Conservation (phyloP, 2,329 filamentous ascomycete species). For the Ambrosiella xylebori region DNA sequence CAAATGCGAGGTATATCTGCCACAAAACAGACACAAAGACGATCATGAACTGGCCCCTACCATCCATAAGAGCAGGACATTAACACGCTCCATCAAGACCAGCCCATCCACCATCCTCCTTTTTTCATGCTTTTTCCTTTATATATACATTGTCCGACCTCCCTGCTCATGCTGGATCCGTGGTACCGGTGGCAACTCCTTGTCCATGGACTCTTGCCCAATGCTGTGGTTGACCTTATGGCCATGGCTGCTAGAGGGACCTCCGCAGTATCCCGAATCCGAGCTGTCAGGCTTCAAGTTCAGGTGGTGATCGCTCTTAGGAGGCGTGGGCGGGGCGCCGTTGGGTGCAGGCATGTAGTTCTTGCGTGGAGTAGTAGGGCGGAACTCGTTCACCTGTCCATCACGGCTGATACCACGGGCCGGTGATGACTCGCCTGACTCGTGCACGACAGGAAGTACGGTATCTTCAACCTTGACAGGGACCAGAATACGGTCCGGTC, state of each 20-base stretch:
- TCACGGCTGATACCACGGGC: conserved; percentile 39
- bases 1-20: neutral
- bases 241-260: neutral
- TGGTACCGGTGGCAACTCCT: conserved; percentile 41
- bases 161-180: conserved; percentile 12
- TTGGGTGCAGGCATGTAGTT: conserved; percentile 14
- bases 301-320: conserved; percentile 23
- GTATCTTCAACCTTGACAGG: conserved; percentile 19
- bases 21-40: conserved; percentile 6
- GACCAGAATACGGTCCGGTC: neutral
- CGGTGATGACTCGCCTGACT: conserved; percentile 63
- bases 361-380: conserved; percentile 28
- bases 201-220: conserved; percentile 39
- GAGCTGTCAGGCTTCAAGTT: conserved; percentile 30
- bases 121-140: neutral
- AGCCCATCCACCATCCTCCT: neutral
- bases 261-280: conserved; percentile 29
- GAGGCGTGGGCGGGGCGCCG: conserved; percentile 29
- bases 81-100: neutral
- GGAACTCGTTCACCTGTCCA: conserved; percentile 20
- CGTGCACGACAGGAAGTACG: conserved; percentile 69
- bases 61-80: conserved; percentile 5
- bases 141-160: conserved; percentile 10
- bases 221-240: conserved; percentile 9
- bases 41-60: conserved; percentile 11